Percentiles rank a stretch among this genome's conserved stretches.
Conservation (phyloP, 2,329 filamentous ascomycete genomes). For the Alternaria gaisen region DNA sequence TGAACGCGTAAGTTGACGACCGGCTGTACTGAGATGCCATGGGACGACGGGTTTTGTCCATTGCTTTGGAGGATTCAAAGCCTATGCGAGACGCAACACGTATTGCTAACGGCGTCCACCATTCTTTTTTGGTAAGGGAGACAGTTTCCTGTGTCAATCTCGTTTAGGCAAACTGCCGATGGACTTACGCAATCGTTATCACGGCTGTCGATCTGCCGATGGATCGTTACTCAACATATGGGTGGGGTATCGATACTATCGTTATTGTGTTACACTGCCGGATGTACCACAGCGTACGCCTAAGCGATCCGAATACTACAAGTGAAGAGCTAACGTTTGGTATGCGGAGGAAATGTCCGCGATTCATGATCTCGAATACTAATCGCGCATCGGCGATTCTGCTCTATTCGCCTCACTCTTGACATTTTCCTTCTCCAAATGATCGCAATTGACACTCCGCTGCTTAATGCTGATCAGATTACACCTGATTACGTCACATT, state of each 20-base stretch:
- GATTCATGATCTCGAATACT: not conserved
- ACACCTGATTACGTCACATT: not conserved
- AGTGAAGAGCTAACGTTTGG: not conserved
- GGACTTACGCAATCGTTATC: not conserved
- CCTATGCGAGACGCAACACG: not conserved
- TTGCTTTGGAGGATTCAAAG: not conserved
- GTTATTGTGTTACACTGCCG: not conserved
- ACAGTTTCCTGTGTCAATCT: not conserved
- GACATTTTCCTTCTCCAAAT: not conserved
- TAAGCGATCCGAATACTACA: not conserved
- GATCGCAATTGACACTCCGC: not conserved
- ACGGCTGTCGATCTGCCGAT: not conserved
- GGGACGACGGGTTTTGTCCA: not conserved
- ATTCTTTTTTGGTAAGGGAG: not conserved
- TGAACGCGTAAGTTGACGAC: not conserved
- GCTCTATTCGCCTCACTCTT: not conserved
- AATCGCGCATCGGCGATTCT: not conserved
- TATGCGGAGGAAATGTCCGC: not conserved
- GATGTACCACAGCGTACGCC: not conserved
- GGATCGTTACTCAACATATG: not conserved
- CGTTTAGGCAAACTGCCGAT: not conserved
- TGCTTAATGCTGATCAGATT: not conserved
- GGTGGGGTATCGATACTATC: constrained; percentile 3
- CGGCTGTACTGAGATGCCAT: not conserved
- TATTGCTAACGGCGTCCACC: not conserved